phyloP scores from a whole-genome alignment of 2,329 filamentous ascomycete species.

The Penicillium paneum region DNA sequence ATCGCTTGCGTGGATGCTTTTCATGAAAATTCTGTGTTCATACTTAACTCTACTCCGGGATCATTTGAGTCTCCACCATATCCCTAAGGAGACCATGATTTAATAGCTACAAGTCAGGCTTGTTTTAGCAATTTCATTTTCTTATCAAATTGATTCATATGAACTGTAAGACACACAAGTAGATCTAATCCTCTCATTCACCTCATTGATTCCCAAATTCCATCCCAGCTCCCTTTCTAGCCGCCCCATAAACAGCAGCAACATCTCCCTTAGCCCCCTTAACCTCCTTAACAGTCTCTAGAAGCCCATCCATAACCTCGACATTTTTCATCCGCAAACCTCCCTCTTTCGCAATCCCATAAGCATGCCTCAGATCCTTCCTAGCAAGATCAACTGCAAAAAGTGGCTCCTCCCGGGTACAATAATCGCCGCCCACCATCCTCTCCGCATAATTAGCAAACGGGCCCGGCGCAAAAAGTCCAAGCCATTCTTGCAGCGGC shows the following conservation, averaged over 20 bases:
- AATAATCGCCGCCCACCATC: slow-evolving; percentile 74
- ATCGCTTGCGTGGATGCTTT: not conserved
- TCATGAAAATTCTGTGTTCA: slow-evolving; percentile 13
- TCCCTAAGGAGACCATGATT: slow-evolving; percentile 6
- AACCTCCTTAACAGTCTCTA: slow-evolving; percentile 67
- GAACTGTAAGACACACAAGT: too few relatives aligned
- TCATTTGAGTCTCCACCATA: slow-evolving; percentile 9
- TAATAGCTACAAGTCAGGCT: slow-evolving; percentile 5
- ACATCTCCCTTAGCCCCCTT: slow-evolving; percentile 71
- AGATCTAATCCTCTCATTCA: not conserved
- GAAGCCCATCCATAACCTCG: slow-evolving; percentile 65
- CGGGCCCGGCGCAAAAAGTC: slow-evolving; percentile 70
- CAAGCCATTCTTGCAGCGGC: slow-evolving; percentile 68
- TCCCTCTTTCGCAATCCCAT: slow-evolving; percentile 60
- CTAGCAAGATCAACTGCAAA: slow-evolving; percentile 78
- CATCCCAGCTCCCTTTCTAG: slow-evolving; percentile 70
- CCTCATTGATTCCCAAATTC: slow-evolving; percentile 62
- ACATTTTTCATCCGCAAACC: slow-evolving; percentile 64
- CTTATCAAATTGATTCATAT: not conserved
- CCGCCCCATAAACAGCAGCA: slow-evolving; percentile 76
- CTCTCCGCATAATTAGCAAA: slow-evolving; percentile 71
- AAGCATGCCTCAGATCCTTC: slow-evolving; percentile 77
- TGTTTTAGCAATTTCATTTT: not conserved
- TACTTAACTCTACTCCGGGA: slow-evolving; percentile 15
- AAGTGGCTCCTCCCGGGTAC: slow-evolving; percentile 70